These are phyloP conservation scores for Circinella umbellata DNA, from an alignment of 371 early-diverging fungal species.

Conservation along the genomic window DNA sequence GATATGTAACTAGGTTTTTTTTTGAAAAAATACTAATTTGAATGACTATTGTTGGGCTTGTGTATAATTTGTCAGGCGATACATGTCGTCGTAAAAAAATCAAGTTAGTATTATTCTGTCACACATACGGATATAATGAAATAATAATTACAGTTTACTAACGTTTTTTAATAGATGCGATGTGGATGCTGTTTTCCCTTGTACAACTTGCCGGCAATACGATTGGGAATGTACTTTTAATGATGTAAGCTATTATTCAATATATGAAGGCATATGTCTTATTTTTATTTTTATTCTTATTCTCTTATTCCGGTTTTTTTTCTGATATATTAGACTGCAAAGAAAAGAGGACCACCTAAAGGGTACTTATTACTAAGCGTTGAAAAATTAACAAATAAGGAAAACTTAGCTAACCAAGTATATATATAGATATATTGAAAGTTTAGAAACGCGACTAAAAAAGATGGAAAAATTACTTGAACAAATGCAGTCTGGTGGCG, in stretches of 20 bases:
- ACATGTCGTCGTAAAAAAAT: conserved; percentile 52
- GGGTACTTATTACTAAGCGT: conserved; percentile 30
- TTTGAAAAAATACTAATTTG: too few relatives aligned
- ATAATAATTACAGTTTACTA: neutral
- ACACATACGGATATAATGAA: neutral
- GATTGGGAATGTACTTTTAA: conserved; percentile 53
- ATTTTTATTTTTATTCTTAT: conserved; percentile 4
- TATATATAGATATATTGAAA: conserved; percentile 44
- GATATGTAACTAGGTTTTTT: neutral
- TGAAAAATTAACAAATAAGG: too few relatives aligned
- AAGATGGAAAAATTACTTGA: conserved; percentile 47
- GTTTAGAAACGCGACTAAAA: conserved; percentile 44
- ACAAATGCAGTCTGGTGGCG: conserved; percentile 29
- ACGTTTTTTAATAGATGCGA: conserved; percentile 36
- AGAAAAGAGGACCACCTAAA: conserved; percentile 55
- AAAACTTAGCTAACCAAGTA: neutral
- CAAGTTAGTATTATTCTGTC: conserved; percentile 29
- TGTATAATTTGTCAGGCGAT: conserved; percentile 34
- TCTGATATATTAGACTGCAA: conserved; percentile 31
- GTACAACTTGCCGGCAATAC: conserved; percentile 47
- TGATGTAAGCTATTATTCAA: conserved; percentile 34
- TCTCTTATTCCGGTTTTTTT: neutral
- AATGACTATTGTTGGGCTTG: neutral
- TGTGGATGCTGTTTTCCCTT: conserved; percentile 40
- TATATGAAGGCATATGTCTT: neutral